Base-by-base conservation (phyloP, 805 yeast genomes). In the Wickerhamiella spandovensis region DNA sequence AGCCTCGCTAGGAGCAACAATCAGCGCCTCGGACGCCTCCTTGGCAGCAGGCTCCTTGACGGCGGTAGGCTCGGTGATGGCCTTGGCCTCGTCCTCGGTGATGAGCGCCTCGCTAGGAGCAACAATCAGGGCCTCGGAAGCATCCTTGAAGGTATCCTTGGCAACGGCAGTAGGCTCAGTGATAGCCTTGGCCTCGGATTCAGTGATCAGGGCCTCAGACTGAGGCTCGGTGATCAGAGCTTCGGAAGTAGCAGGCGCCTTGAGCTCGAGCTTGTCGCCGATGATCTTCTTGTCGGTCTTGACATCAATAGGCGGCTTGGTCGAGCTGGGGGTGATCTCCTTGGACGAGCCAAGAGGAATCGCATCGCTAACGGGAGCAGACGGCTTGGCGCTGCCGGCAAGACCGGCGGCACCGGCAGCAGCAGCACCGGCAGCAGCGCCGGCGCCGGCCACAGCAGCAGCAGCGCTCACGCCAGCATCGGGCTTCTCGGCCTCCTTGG, bases 291-390 rank as follows among this genome's bases (percentile, higher is more conserved):
- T 18, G 43, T 39, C 18, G 43, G 18, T 12, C 24, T 21, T 21
- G 24, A 39, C 15, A n/a, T 39, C 43, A 15, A 39, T n/a, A 3
- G 24, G 43, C 24, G 43, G 39, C 39, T 35, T 35, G 39, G 20
- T 15, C 5, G 39, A 3, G 39, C 20, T 35, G 39, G 17, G 39
- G 13, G 39, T 20, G n/a, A 17, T 15, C 39, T 35, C 39, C 39
- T 35, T 35, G 39, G 39, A 15, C 7, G 39, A 35, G 5, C 32
- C 32, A 8, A 28, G 15, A 15, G 32, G 32, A 15, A 28, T 28
- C 5, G 53, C 53, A 21, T 54, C 54, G 24, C 56, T 54, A 25
- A 54, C 24, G 15, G 44, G 22, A 8, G 39, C 39, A 7, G 39
- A 35, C 15, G 32, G 32, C 39, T 35, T 53, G 25, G 38, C 45